phyloP scores from a whole-genome alignment of 1,284 basidiomycete species.

The Ustilago cynodontis region DNA sequence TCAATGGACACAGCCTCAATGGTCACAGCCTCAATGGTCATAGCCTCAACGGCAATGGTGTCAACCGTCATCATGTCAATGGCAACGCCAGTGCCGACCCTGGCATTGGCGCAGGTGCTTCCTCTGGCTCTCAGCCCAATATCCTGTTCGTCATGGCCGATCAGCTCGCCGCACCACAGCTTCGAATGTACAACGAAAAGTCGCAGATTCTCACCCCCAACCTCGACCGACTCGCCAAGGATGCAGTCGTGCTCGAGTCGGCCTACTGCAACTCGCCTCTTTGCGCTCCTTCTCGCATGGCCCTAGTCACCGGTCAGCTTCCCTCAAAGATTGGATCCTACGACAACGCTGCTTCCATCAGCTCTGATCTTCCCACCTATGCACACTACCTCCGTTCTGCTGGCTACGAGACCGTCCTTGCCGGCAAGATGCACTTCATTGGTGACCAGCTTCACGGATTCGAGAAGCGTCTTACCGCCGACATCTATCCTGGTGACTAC shows the following conservation, averaged over 20 bases:
- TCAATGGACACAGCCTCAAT: not conserved
- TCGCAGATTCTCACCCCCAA: conserved; percentile 43
- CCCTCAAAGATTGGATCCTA: conserved; percentile 41
- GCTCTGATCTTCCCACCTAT: conserved; percentile 42
- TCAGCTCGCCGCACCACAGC: conserved; percentile 41
- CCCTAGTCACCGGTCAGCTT: conserved; percentile 41
- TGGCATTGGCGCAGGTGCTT: not conserved
- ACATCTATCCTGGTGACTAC: conserved; percentile 45
- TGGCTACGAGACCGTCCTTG: conserved; percentile 41
- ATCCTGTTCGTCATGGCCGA: conserved; percentile 47
- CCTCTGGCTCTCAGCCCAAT: conserved; percentile 19
- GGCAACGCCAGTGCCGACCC: not conserved
- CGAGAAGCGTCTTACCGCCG: conserved; percentile 45
- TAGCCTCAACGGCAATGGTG: conserved; percentile 1
- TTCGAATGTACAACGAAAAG: conserved; percentile 45
- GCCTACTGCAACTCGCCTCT: conserved; percentile 48
- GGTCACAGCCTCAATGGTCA: not conserved
- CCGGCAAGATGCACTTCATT: conserved; percentile 47
- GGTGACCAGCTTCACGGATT: conserved; percentile 46
- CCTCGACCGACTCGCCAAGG: conserved; percentile 31
- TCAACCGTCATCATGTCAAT: conserved; percentile 10
- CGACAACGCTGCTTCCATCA: conserved; percentile 43
- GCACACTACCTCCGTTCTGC: conserved; percentile 40
- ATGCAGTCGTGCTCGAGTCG: conserved; percentile 42
- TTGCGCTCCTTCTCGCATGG: conserved; percentile 47